Evolutionary conservation across 208 protist species (phyloP).

Genomic region (Crithidia bombi): DNA sequence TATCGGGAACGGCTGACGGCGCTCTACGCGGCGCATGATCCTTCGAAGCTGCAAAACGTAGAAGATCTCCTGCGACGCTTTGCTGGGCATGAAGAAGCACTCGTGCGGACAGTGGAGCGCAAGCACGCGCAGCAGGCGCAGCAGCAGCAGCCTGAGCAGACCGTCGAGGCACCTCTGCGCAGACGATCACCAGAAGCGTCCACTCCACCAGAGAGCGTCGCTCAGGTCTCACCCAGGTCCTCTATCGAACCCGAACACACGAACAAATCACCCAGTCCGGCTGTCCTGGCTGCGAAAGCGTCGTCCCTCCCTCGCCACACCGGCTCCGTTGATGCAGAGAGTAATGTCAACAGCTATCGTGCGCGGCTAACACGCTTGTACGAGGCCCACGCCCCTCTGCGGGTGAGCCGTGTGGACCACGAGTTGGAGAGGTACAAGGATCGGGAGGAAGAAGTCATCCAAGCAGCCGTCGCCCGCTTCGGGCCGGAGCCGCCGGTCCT

Average conservation of each 20-base stretch:
- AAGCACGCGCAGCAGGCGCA: constrained; percentile 16
- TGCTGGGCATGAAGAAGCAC: constrained; percentile 37
- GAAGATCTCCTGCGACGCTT: constrained; percentile 40
- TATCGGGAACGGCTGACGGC: constrained; percentile 17
- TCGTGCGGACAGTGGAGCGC: constrained; percentile 32
- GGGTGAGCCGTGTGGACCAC: constrained; percentile 36
- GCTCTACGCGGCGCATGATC: constrained; percentile 37
- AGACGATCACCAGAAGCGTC: neutral
- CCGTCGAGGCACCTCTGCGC: neutral
- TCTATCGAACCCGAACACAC: neutral
- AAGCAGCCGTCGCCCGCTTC: constrained; percentile 15
- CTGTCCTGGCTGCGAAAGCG: neutral
- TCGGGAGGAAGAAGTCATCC: constrained; percentile 49
- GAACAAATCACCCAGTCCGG: neutral
- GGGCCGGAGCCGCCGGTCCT: constrained; percentile 4
- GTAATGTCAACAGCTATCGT: constrained; percentile 26
- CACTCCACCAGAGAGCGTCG: neutral
- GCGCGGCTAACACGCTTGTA: constrained; percentile 38
- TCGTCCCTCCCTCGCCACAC: neutral
- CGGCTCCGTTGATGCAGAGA: neutral
- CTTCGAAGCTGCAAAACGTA: constrained; percentile 36
- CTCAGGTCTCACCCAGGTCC: neutral
- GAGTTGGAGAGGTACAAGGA: constrained; percentile 55
- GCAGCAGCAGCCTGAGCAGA: neutral
- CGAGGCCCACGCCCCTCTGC: constrained; percentile 47